Base-by-base conservation (phyloP, 345 rosid species). In the Citrus australasica region DNA sequence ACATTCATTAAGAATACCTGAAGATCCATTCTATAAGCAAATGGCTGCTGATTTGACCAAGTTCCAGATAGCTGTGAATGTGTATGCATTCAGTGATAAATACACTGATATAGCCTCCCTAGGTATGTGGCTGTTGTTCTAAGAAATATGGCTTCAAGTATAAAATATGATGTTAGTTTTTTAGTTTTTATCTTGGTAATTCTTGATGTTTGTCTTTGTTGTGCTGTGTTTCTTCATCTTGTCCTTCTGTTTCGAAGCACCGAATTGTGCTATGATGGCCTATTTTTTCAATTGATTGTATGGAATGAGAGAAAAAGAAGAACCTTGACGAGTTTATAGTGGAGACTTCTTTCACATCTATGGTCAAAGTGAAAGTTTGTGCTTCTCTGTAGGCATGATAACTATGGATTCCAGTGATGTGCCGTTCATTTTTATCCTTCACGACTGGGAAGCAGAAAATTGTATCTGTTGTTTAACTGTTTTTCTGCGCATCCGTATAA, bases 1-100 rank as follows among this genome's bases (percentile, higher is more conserved):
- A 79, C 83, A 89, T 83, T 33, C 86, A 30, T 87, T 97, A 80
- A 89, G 99, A 83, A 78, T 91, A 78, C 90, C 98, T 72, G 99
- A 97, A 85, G 98, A 97, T 82, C 89, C 91, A 68, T 97, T 93
- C 81, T 94, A 94, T 79, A 97, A 97, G 84, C 97, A 94, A 86
- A 92, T 94, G 98, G 98, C 99, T 87, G 99, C 99, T 33, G 99
- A 97, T 90, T 90, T 93, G 77, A 92, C 99, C 75, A 97, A 97
- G 88, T 92, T 80, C 80, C 98, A 97, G 90, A 93, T 94, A 83
- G 98, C 93, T 79, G 94, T 91, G 69, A 93, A 97, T 87, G 79
- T 94, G 69, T 94, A 94, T 75, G 98, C 97, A 37, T 93, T 89
- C 87, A 89, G 95, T 83, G 99, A 97, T 79, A 94, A 89, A 79